Evolutionary conservation across 495 filamentous ascomycete genomes (phyloP), one percentile per base, ranked within the genome.

Genomic region (Usnea hakonensis): DNA sequence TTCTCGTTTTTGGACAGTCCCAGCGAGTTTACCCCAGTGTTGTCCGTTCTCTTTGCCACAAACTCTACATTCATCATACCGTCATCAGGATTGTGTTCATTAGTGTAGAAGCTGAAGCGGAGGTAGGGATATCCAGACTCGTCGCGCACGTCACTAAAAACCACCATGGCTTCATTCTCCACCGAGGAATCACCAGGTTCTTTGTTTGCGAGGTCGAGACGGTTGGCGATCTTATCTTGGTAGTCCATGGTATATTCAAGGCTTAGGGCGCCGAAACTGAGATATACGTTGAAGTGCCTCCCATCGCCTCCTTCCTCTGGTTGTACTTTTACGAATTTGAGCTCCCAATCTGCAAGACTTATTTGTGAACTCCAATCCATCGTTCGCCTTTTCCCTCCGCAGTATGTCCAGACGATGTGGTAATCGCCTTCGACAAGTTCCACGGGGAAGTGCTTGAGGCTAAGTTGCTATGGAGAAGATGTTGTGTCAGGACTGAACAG

Each of bases 11-110:
- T 61, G 16, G 36, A 69, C 6, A 67, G 33, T 8, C 62, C 65
- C 19, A 67, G 57, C 1, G 48, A 56, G 35, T 57, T 26, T 26
- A 61, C 61, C 5, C 68, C 69, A 33, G 48, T 65, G 26, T 52
- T 43, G 50, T 69, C 62, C 13, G 66, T 65, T 37, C 62, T 63
- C 52, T 65, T 64, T 14, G 68, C 69, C 11, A 67, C 62, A 6
- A 69, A 69, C 53, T 71, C 66, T 57, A 71, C 60, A 43, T 71
- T 69, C 38, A 70, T 55, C 36, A 67, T 64, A 23, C 64, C 58
- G 23, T 40, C 58, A 5, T 64, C 56, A 21, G 64, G 65, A 28
- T 65, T 64, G 19, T 64, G 58, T 26, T 65, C 63, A 38, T 60
- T 65, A 17, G 67, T 66, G 13, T 40, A 58, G 38, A 62, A 69